These are phyloP conservation scores for Arthrobotrys musiformis DNA, from an alignment of 2,329 filamentous ascomycete species.

Conservation along the genomic window DNA sequence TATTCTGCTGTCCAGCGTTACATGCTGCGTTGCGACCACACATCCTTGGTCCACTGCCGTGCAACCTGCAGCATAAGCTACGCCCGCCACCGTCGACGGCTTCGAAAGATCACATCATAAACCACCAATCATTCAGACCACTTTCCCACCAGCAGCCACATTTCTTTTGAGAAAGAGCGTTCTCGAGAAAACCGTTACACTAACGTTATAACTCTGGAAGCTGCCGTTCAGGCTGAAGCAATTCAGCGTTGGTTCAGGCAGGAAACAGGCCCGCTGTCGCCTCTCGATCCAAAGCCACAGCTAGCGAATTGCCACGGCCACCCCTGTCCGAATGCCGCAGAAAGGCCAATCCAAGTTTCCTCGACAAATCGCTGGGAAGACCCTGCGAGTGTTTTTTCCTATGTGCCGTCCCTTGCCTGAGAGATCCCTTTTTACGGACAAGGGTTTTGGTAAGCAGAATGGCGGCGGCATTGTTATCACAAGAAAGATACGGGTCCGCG, in stretches of 20 bases:
- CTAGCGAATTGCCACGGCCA: slow-evolving; percentile 34
- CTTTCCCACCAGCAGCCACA: slow-evolving; percentile 4
- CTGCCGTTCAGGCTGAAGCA: slow-evolving; percentile 19
- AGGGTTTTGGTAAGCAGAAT: slow-evolving; percentile 21
- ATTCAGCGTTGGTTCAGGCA: slow-evolving; percentile 7
- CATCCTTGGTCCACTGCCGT: slow-evolving; percentile 8
- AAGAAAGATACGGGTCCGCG: slow-evolving; percentile 10
- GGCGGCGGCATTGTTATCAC: slow-evolving; percentile 21
- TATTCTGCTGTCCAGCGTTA: slow-evolving; percentile 20
- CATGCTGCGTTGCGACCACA: slow-evolving; percentile 23
- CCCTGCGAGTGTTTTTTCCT: slow-evolving; percentile 31
- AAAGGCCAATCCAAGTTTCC: slow-evolving; percentile 15
- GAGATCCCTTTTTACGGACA: slow-evolving; percentile 43
- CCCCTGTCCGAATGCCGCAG: slow-evolving; percentile 41
- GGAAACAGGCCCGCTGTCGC: slow-evolving; percentile 21
- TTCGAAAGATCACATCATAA: neutral
- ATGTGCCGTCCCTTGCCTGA: slow-evolving; percentile 48
- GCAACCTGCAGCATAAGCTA: neutral
- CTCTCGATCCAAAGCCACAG: slow-evolving; percentile 27
- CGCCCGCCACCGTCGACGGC: neutral
- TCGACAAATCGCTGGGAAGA: slow-evolving; percentile 23
- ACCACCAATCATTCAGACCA: neutral
- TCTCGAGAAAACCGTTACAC: neutral
- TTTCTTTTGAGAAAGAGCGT: too few relatives aligned
- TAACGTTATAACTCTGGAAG: neutral